phyloP scores from a whole-genome alignment of 1,284 basidiomycete genomes.

The Volvariella surrecta region DNA sequence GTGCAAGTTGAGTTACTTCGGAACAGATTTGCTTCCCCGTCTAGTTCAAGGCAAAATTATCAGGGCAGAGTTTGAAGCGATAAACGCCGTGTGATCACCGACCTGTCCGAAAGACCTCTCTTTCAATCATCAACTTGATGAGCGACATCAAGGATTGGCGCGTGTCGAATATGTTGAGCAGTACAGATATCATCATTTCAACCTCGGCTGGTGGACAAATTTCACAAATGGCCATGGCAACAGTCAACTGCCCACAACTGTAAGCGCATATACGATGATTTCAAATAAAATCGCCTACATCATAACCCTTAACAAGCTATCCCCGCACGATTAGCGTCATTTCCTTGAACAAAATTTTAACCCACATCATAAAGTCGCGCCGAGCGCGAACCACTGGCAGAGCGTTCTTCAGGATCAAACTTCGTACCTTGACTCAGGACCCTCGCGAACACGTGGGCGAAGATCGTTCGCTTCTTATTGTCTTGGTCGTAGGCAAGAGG shows the following conservation, averaged over 20 bases:
- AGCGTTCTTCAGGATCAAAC: conserved; percentile 52
- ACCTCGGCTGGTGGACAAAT: conserved; percentile 72
- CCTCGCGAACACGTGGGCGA: conserved; percentile 82
- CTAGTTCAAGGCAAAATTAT: conserved; percentile 25
- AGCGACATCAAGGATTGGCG: conserved; percentile 66
- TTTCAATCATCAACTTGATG: conserved; percentile 78
- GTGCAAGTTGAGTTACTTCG: conserved; percentile 83
- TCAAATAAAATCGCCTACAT: conserved; percentile 38
- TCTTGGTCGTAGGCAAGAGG: conserved; percentile 75
- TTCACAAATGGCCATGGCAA: conserved; percentile 83
- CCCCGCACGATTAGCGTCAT: conserved; percentile 1
- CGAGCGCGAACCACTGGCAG: conserved; percentile 42
- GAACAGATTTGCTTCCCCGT: conserved; percentile 75
- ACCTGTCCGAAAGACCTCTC: conserved; percentile 77
- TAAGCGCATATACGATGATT: conserved; percentile 9
- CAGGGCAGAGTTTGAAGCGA: background rate
- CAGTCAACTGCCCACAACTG: conserved; percentile 41
- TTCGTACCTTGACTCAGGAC: conserved; percentile 77
- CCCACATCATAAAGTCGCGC: conserved; percentile 62
- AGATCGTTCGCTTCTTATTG: conserved; percentile 68
- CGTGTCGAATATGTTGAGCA: conserved; percentile 82
- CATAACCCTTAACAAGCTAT: conserved; percentile 66
- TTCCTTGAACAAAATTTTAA: conserved; percentile 5
- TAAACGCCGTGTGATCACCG: conserved; percentile 9
- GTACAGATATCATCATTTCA: conserved; percentile 79